Evolutionary conservation across 2,329 filamentous ascomycete genomes (phyloP).

Genomic region (Aspergillus tubingensis): DNA sequence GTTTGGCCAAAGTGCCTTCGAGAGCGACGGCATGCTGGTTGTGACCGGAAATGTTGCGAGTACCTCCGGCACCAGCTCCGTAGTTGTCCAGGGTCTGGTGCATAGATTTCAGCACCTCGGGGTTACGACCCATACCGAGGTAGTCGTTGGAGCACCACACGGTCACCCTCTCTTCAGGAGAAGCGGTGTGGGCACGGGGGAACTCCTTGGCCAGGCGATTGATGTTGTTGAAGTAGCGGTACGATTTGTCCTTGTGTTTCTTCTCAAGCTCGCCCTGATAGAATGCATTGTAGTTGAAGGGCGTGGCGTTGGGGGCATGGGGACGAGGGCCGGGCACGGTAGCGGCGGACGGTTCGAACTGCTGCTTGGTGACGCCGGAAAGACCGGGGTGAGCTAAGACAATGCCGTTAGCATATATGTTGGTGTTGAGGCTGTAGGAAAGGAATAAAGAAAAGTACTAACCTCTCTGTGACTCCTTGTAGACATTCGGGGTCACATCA

Average conservation of each 20-base stretch:
- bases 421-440: not conserved
- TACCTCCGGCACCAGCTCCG: constrained; percentile 91
- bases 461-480: constrained; percentile 56
- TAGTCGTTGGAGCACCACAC: constrained; percentile 99
- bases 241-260: constrained; percentile 99
- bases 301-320: constrained; percentile 52
- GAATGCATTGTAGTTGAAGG: constrained; percentile 89
- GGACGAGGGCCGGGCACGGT: constrained; percentile 48
- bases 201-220: constrained; percentile 97
- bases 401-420: not conserved
- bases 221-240: constrained; percentile 99
- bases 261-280: constrained; percentile 89
- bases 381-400: constrained; percentile 27
- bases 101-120: constrained; percentile 84
- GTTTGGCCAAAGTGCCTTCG: constrained; percentile 77
- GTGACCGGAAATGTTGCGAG: constrained; percentile 96
- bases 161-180: constrained; percentile 80
- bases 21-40: constrained; percentile 89
- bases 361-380: constrained; percentile 19
- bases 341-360: constrained; percentile 27
- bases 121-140: constrained; percentile 93
- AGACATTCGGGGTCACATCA: constrained; percentile 64
- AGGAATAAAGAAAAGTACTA: constrained; percentile 18
- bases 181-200: constrained; percentile 87
- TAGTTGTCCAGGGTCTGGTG: constrained; percentile 93